These are phyloP conservation scores for Eucommia ulmoides DNA, from an alignment of 257 asterid species.

Conservation along the genomic window DNA sequence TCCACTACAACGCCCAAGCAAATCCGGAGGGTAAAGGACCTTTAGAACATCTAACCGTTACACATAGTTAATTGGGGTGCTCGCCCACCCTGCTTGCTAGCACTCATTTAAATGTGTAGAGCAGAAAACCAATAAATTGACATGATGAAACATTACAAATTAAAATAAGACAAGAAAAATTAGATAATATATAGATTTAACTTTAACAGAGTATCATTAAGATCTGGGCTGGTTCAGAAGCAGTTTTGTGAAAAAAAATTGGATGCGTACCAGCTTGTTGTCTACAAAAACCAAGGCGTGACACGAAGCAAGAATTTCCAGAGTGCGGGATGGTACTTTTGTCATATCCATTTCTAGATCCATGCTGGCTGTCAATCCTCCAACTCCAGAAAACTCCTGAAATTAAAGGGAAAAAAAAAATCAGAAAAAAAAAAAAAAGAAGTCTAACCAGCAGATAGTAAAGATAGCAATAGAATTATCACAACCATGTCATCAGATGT, in stretches of 20 bases:
- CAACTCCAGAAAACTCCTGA: slow-evolving; percentile 96
- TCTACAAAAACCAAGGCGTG: slow-evolving; percentile 98
- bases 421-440: slow-evolving; percentile 6
- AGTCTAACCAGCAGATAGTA: slow-evolving; percentile 7
- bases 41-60: too few relatives aligned
- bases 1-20: too few relatives aligned
- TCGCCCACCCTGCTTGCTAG: neutral
- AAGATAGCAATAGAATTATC: slow-evolving; percentile 7
- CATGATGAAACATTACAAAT: too few relatives aligned
- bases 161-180: too few relatives aligned
- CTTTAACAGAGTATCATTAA: too few relatives aligned
- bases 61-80: too few relatives aligned
- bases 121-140: too few relatives aligned
- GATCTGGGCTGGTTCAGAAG: neutral
- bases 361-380: slow-evolving; percentile 75
- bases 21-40: too few relatives aligned
- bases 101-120: too few relatives aligned
- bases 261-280: slow-evolving; percentile 71
- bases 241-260: neutral
- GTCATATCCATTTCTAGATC: slow-evolving; percentile 56
- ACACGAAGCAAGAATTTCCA: slow-evolving; percentile 93
- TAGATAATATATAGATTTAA: too few relatives aligned
- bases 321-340: slow-evolving; percentile 56
- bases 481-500: slow-evolving; percentile 99
- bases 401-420: slow-evolving; percentile 10